Base-by-base conservation (phyloP, 2,329 filamentous ascomycete species). In the Cladophialophora psammophila region DNA sequence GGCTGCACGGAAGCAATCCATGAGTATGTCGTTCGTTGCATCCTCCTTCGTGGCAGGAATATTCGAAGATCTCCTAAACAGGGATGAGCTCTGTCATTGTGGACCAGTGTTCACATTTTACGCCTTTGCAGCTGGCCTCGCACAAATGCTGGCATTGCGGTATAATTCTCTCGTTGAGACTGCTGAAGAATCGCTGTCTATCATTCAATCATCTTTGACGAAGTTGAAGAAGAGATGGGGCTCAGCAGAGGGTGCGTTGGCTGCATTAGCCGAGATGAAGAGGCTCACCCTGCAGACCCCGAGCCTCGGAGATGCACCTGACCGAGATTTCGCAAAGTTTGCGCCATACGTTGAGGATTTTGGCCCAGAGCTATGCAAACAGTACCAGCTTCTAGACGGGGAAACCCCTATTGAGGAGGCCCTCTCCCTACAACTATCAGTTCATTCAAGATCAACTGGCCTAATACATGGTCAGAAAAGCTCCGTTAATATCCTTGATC, bases 41-140 rank as follows among this genome's bases (percentile, higher is more conserved):
- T 79, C 80, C 0, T 81, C 79, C 0, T 81, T 78, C 56, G 74
- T 81, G 31, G 78, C 78, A 0, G 79, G 80, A 0, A 78, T 82
- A 1, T 80, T 79, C 34, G 79, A 80, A 60, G 77, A 80, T 50
- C 79, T 81, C 54, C 75, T 81, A 26, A 75, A 78, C 26, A 73
- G 77, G 0, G 79, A 80, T 59, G 79, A 82, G 53, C 48, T 66
- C 40, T 56, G 59, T 18, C 52, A 63, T 50, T 60, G 48, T 20
- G 64, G 59, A n/a, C 64, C 64, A n/a, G 64, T 60, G 10, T 66
- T 59, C 20, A 60, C 60, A 13, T 66, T 66, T 35, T 66, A 66
- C 59, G 59, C 53, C 18, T 50, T 66, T 63, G 64, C 60, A 9
- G 64, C 64, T 8, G 64, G 64, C 2, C 64, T 66, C 4, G 60